Evolutionary conservation across 768 basidiomycete species (phyloP).

Genomic region (Suillus decipiens): DNA sequence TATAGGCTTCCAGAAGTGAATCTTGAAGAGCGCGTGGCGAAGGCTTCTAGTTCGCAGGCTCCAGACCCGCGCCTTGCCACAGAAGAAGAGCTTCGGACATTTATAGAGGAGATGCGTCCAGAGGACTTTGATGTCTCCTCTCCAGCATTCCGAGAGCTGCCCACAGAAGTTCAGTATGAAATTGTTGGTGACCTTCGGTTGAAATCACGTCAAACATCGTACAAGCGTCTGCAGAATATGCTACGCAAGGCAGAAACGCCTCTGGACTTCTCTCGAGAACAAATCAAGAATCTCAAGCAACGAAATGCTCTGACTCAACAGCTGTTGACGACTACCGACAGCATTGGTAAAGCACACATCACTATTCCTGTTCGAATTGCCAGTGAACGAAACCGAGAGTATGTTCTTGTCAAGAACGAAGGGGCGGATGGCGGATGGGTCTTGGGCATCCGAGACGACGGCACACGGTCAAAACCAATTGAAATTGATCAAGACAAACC

Average conservation of each 20-base stretch:
- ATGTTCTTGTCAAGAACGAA: constrained; percentile 93
- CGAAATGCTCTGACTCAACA: constrained; percentile 93
- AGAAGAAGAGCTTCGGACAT: constrained; percentile 88
- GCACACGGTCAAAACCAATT: constrained; percentile 84
- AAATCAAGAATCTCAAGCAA: constrained; percentile 88
- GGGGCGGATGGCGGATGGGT: constrained; percentile 91
- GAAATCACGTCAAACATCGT: constrained; percentile 93
- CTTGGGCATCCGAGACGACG: constrained; percentile 86
- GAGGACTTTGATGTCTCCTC: constrained; percentile 94
- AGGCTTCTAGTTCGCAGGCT: constrained; percentile 56
- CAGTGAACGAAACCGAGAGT: constrained; percentile 92
- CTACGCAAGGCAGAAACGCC: constrained; percentile 74
- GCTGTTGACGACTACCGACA: constrained; percentile 88
- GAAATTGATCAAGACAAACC: constrained; percentile 71
- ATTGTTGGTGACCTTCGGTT: constrained; percentile 94
- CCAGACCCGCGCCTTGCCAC: constrained; percentile 95
- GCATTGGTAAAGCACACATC: constrained; percentile 85
- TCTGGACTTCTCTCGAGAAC: constrained; percentile 94
- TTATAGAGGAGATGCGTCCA: constrained; percentile 95
- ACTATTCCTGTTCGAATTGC: constrained; percentile 93
- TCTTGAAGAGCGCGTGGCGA: constrained; percentile 60
- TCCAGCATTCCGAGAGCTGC: constrained; percentile 86
- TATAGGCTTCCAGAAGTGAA: constrained; percentile 89
- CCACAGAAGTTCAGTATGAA: constrained; percentile 97
- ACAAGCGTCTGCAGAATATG: constrained; percentile 92